A percentile compares a stretch with the other conserved stretches of the same genome.
These are phyloP conservation scores for Monosporascus sp. DNA, from an alignment of 2,329 filamentous ascomycete species.

Conservation along the genomic window DNA sequence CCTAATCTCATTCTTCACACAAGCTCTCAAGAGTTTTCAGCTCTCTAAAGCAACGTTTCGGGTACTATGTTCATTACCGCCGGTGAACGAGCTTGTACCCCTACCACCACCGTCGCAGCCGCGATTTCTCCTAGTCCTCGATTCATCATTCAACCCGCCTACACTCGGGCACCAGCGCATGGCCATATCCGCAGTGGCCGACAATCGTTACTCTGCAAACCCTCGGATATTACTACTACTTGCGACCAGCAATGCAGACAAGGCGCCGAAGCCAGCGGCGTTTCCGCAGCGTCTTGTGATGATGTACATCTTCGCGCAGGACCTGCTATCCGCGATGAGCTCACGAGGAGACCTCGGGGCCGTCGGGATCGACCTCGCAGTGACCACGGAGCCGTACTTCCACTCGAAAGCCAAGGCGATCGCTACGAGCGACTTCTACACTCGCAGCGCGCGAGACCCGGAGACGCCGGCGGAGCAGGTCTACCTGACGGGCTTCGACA, in stretches of 20 bases:
- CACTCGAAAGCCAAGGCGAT: slow-evolving; percentile 65
- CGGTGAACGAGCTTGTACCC: slow-evolving; percentile 5
- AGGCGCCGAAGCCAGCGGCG: slow-evolving; percentile 59
- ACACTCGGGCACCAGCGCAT: slow-evolving; percentile 58
- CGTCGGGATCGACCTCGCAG: slow-evolving; percentile 56
- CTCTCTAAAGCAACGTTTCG: slow-evolving; percentile 38
- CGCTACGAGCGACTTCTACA: slow-evolving; percentile 38
- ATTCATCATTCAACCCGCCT: slow-evolving; percentile 66
- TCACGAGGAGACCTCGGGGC: background rate
- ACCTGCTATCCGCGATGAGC: slow-evolving; percentile 32
- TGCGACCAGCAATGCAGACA: slow-evolving; percentile 62
- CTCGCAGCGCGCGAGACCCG: slow-evolving; percentile 2
- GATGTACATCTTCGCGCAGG: slow-evolving; percentile 65
- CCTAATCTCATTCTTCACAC: slow-evolving; percentile 37
- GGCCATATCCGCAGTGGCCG: slow-evolving; percentile 42
- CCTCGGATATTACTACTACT: slow-evolving; percentile 54
- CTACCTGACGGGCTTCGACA: slow-evolving; percentile 73
- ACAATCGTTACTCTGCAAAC: slow-evolving; percentile 6
- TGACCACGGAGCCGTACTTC: slow-evolving; percentile 71
- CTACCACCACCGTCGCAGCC: slow-evolving; percentile 18
- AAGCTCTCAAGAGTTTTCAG: slow-evolving; percentile 41
- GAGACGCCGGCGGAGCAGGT: slow-evolving; percentile 44
- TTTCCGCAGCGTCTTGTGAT: slow-evolving; percentile 65
- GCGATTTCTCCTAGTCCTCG: slow-evolving; percentile 50
- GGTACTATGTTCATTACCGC: slow-evolving; percentile 38